Percentiles rank a stretch among this genome's conserved stretches.
phyloP scores from a whole-genome alignment of 1,284 basidiomycete species.

The Mycena citricolor region DNA sequence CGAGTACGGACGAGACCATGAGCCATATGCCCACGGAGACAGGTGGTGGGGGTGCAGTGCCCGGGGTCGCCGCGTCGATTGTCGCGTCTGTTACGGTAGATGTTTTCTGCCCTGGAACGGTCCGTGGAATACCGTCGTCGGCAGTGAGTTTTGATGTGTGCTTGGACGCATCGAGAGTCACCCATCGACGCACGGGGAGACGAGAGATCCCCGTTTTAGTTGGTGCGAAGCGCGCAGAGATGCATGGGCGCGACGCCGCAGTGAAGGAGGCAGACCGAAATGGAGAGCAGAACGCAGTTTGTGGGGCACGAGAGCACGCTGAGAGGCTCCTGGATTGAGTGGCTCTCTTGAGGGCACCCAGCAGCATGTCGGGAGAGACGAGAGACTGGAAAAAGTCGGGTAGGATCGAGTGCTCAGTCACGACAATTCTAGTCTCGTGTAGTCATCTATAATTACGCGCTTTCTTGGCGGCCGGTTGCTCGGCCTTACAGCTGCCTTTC shows the following conservation, averaged over 20 bases:
- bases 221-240: conserved; percentile 18
- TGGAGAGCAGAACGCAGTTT: too few relatives aligned
- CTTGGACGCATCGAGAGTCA: too few relatives aligned
- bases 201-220: conserved; percentile 15
- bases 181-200: too few relatives aligned
- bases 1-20: conserved; percentile 78
- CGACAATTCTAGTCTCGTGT: conserved; percentile 4
- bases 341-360: conserved; percentile 24
- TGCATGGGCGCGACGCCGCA: conserved; percentile 1
- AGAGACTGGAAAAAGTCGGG: not conserved
- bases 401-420: not conserved
- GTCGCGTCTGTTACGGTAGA: not conserved
- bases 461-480: not conserved
- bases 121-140: too few relatives aligned
- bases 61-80: conserved; percentile 15
- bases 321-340: too few relatives aligned
- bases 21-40: conserved; percentile 84
- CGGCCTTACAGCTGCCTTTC: too few relatives aligned
- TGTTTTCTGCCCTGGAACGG: too few relatives aligned
- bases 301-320: too few relatives aligned
- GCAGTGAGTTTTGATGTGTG: too few relatives aligned
- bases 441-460: not conserved
- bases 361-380: conserved; percentile 21
- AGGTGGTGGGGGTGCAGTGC: conserved; percentile 60
- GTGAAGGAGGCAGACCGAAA: not conserved